phyloP scores from a whole-genome alignment of 768 basidiomycete species.

The Mrakia frigida region DNA sequence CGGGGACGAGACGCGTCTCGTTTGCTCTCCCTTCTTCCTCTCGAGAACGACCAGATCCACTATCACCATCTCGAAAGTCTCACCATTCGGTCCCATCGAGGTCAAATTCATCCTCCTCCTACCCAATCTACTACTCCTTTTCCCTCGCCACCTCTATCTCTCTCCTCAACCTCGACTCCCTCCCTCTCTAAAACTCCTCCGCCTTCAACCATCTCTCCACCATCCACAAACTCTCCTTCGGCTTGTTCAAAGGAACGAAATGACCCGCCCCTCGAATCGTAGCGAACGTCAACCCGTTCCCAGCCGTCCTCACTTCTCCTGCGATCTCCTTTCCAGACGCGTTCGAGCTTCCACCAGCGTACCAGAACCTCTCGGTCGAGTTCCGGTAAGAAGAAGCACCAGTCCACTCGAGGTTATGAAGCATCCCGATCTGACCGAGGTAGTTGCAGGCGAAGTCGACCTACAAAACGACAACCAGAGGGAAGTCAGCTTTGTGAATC shows the following conservation, averaged over 20 bases:
- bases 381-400: constrained; percentile 5
- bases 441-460: constrained; percentile 27
- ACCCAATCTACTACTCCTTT: no score
- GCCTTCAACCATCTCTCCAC: neutral
- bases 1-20: constrained; percentile 1
- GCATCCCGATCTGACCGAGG: neutral
- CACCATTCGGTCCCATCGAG: no score
- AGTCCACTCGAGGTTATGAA: neutral
- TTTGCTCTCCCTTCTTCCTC: constrained; percentile 58
- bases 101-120: no score
- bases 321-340: neutral
- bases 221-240: constrained; percentile 19
- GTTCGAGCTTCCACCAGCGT: neutral
- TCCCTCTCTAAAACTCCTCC: neutral
- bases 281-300: constrained; percentile 19
- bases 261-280: constrained; percentile 24
- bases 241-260: neutral
- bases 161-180: no score
- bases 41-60: no score
- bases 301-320: neutral
- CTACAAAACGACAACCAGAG: neutral
- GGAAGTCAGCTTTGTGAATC: neutral
- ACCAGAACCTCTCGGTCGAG: constrained; percentile 15
- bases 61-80: no score
- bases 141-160: no score